Evolutionary conservation across 2,329 filamentous ascomycete species (phyloP), one percentile per base, ranked within the genome.

Genomic region (Lecanicillium sp.): DNA sequence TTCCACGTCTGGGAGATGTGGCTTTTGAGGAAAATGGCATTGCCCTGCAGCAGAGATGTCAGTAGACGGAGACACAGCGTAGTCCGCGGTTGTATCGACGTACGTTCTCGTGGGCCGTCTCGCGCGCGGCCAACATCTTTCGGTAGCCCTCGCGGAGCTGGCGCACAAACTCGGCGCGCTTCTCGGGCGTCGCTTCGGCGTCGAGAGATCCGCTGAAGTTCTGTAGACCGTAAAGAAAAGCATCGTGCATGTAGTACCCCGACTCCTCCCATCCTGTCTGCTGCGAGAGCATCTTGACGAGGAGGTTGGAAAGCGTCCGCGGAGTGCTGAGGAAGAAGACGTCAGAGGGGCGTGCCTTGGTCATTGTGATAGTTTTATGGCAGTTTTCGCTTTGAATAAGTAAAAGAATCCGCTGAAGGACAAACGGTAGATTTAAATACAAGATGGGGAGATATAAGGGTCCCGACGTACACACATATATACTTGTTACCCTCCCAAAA

Each of bases 301-400:
- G 38, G 9, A 51, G 49, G 37, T 51, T 51, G 17, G 49, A 47
- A 11, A 46, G 43, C 15, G 49, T 47, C 10, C 49, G 43, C 11
- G 42, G 36, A n/a, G 32, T 35, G 44, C 49, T 51, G 38, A 51
- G 26, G 38, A 51, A 40, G 26, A 51, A 38, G 32, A 51, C 49
- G 38, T 51, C 44, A 2, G 40, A 20, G 17, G 41, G 41, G 23
- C 35, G 48, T 12, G 40, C 11, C 19, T 50, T 35, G 19, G 49
- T 19, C 49, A 51, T 51, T 23, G 30, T 29, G 35, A 19, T 17
- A 12, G 15, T 7, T 21, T 38, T 29, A 7, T 29, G 26, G 26
- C 26, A n/a, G n/a, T n/a, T n/a, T n/a, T n/a, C n/a, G n/a, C n/a
- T n/a, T n/a, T n/a, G n/a, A n/a, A n/a, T n/a, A n/a, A n/a, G n/a